phyloP scores from a whole-genome alignment of 2,329 filamentous ascomycete species.

The Coniosporium tulheliwenetii region DNA sequence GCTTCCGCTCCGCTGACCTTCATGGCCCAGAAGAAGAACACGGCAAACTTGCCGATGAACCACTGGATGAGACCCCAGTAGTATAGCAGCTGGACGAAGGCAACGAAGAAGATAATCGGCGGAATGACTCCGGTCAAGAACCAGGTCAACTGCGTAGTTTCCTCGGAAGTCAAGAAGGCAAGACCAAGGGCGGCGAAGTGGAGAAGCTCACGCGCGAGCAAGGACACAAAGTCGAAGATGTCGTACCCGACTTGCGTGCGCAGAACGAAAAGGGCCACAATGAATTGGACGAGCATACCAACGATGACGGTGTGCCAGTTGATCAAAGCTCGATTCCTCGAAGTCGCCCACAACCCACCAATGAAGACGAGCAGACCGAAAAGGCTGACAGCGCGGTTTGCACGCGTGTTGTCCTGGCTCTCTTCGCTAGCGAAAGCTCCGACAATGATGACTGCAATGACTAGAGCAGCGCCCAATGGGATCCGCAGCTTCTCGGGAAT shows the following conservation, averaged over 20 bases:
- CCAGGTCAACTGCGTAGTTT: slow-evolving; percentile 33
- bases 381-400: slow-evolving; percentile 65
- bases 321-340: slow-evolving; percentile 46
- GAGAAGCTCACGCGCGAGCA: slow-evolving; percentile 56
- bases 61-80: slow-evolving; percentile 72
- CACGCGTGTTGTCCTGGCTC: slow-evolving; percentile 58
- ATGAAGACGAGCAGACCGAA: slow-evolving; percentile 65
- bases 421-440: slow-evolving; percentile 63
- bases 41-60: slow-evolving; percentile 76
- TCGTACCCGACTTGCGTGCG: slow-evolving; percentile 66
- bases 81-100: slow-evolving; percentile 76
- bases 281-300: slow-evolving; percentile 77
- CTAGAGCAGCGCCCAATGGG: slow-evolving; percentile 44
- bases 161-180: slow-evolving; percentile 47
- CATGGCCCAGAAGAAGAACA: slow-evolving; percentile 84
- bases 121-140: slow-evolving; percentile 74
- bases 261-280: slow-evolving; percentile 78
- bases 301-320: slow-evolving; percentile 49
- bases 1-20: slow-evolving; percentile 80
- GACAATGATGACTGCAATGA: slow-evolving; percentile 59
- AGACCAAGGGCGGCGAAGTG: slow-evolving; percentile 62
- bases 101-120: slow-evolving; percentile 90
- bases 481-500: slow-evolving; percentile 54
- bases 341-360: slow-evolving; percentile 51
- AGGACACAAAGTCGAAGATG: slow-evolving; percentile 81